A percentile compares a stretch with the other conserved stretches of the same genome.
Conservation (phyloP, 208 protist genomes). For the Lotmaria passim region DNA sequence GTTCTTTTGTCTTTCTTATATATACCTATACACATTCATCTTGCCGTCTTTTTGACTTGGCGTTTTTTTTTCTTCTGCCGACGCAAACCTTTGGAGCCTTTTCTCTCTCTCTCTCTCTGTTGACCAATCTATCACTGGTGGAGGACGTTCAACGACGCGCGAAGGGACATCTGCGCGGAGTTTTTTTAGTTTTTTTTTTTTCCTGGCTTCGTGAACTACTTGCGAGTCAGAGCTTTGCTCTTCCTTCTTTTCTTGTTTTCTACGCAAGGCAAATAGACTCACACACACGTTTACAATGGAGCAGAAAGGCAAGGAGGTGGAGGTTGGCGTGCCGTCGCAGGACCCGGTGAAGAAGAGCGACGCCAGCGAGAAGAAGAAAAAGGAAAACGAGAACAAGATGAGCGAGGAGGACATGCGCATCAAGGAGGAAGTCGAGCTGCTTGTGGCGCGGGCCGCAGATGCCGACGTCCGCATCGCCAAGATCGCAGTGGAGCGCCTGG, state of each 20-base stretch:
- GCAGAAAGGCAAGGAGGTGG: constrained; percentile 47
- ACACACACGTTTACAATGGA: constrained; percentile 15
- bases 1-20: too few relatives aligned
- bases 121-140: background rate
- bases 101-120: background rate
- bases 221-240: too few relatives aligned
- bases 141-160: too few relatives aligned
- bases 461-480: constrained; percentile 75
- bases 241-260: background rate
- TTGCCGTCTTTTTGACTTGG: too few relatives aligned
- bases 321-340: constrained; percentile 58
- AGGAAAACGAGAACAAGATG: constrained; percentile 69
- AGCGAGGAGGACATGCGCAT: constrained; percentile 95
- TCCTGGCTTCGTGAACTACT: too few relatives aligned
- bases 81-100: too few relatives aligned
- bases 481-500: constrained; percentile 92
- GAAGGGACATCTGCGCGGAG: too few relatives aligned
- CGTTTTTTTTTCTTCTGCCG: too few relatives aligned
- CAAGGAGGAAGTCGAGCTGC: constrained; percentile 94
- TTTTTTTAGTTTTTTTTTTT: too few relatives aligned
- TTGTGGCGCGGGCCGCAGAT: constrained; percentile 88
- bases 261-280: too few relatives aligned
- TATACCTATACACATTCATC: too few relatives aligned
- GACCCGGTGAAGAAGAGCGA: constrained; percentile 60
- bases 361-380: constrained; percentile 45